Evolutionary conservation across 1,284 basidiomycete species (phyloP).

Genomic region (Puccinia polysora): DNA sequence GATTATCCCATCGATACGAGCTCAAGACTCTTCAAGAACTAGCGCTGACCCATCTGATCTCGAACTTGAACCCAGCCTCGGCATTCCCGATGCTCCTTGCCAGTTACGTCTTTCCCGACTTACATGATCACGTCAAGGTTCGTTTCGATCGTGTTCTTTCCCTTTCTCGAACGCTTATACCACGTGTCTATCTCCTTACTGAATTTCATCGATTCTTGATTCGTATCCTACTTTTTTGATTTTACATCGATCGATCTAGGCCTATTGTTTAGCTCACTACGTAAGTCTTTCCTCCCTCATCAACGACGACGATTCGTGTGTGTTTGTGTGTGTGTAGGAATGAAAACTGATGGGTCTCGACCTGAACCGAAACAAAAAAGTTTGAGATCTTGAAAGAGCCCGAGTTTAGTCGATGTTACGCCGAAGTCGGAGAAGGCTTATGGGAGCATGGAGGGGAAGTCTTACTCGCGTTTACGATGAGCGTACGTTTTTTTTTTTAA

Average conservation of each 20-base stretch:
- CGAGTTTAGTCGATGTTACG: slow-evolving; percentile 37
- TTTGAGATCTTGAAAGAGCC: slow-evolving; percentile 22
- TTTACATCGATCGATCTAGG: not conserved
- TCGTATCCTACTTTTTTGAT: not conserved
- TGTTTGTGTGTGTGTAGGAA: no score
- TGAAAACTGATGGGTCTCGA: no score
- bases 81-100: slow-evolving; percentile 69
- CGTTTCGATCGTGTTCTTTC: not conserved
- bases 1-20: slow-evolving; percentile 71
- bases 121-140: slow-evolving; percentile 37
- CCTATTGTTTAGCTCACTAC: slow-evolving; percentile 33
- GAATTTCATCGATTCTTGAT: no score
- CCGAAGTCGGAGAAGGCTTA: slow-evolving; percentile 33
- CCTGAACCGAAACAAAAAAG: no score
- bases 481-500: slow-evolving; percentile 7
- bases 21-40: slow-evolving; percentile 65
- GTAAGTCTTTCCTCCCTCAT: not conserved
- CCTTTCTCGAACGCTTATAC: not conserved
- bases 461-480: slow-evolving; percentile 40
- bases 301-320: not conserved
- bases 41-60: slow-evolving; percentile 70
- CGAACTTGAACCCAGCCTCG: slow-evolving; percentile 65
- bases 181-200: not conserved
- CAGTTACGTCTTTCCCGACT: slow-evolving; percentile 46
- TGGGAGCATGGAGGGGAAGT: slow-evolving; percentile 42